Conservation (phyloP, 257 asterid genomes). For the Sherardia arvensis region DNA sequence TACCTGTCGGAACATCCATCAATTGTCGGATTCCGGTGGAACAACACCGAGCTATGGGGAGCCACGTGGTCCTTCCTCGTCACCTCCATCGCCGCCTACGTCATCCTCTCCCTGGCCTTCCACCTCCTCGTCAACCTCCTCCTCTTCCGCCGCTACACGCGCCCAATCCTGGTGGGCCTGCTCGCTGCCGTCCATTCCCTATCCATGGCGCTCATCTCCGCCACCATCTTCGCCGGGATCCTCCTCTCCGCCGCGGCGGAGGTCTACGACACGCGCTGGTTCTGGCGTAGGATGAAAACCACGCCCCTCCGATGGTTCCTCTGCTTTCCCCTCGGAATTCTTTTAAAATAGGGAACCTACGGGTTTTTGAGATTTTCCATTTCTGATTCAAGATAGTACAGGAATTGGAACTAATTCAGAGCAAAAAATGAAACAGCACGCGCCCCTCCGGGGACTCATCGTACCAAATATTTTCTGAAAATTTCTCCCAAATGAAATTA, state of each 20-base stretch:
- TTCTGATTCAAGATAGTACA: too few species aligned
- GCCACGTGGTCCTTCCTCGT: constrained; percentile 73
- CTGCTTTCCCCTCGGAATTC: constrained; percentile 79
- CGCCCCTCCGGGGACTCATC: too few species aligned
- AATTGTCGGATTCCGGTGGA: constrained; percentile 73
- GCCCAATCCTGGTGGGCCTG: constrained; percentile 57
- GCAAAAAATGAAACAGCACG: too few species aligned
- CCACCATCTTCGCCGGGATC: constrained; percentile 60
- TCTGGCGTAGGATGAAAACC: constrained; percentile 61
- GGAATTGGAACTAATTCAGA: too few species aligned
- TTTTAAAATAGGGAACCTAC: too few species aligned
- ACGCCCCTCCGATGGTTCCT: constrained; percentile 75
- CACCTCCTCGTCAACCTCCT: constrained; percentile 41
- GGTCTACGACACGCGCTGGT: constrained; percentile 79
- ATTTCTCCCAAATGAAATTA: too few species aligned
- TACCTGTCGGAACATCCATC: constrained; percentile 79
- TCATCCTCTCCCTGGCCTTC: constrained; percentile 37
- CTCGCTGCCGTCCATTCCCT: constrained; percentile 78
- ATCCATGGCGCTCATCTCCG: constrained; percentile 62
- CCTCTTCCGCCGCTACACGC: constrained; percentile 36
- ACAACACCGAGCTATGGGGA: constrained; percentile 57
- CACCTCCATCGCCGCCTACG: constrained; percentile 52
- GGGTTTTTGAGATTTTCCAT: too few species aligned
- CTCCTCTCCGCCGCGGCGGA: constrained; percentile 72
- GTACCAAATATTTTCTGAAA: too few species aligned